Evolutionary conservation across 2,329 filamentous ascomycete genomes (phyloP).

Genomic region (Penicillium oxalicum): DNA sequence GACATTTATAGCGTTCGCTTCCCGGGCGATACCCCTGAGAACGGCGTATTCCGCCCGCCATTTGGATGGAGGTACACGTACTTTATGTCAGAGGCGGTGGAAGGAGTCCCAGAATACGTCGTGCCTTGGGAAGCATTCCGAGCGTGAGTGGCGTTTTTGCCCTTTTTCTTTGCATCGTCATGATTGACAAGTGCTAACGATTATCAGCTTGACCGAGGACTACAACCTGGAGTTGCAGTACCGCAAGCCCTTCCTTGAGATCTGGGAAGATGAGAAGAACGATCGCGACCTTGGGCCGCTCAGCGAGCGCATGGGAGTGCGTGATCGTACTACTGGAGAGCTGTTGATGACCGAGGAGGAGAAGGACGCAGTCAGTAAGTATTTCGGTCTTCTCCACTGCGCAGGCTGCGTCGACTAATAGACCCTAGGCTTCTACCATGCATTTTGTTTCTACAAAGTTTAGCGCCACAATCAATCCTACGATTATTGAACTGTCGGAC

Average conservation of each 20-base stretch:
- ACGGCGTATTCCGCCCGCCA: slow-evolving; percentile 87
- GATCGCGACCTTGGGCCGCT: slow-evolving; percentile 73
- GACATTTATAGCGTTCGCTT: slow-evolving; percentile 88
- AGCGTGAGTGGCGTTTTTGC: slow-evolving; percentile 44
- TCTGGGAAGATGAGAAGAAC: slow-evolving; percentile 88
- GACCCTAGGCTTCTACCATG: slow-evolving; percentile 66
- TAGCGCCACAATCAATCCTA: slow-evolving; percentile 33
- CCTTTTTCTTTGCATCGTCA: neutral
- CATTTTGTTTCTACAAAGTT: slow-evolving; percentile 96
- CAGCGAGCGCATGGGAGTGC: slow-evolving; percentile 93
- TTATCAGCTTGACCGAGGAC: slow-evolving; percentile 68
- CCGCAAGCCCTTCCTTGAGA: slow-evolving; percentile 80
- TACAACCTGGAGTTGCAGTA: slow-evolving; percentile 96
- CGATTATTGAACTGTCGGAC: too few species aligned
- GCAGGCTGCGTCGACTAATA: slow-evolving; percentile 10
- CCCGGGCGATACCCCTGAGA: slow-evolving; percentile 70
- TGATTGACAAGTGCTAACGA: slow-evolving; percentile 6
- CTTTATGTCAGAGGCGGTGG: slow-evolving; percentile 90
- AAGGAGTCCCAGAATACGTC: slow-evolving; percentile 93
- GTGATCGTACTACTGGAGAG: slow-evolving; percentile 59
- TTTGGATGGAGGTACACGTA: slow-evolving; percentile 99
- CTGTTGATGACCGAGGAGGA: slow-evolving; percentile 76
- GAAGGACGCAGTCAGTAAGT: slow-evolving; percentile 73
- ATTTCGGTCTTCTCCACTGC: neutral
- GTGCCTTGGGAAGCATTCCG: slow-evolving; percentile 98